phyloP scores from a whole-genome alignment of 768 basidiomycete genomes.

The Tricholoma terreum region DNA sequence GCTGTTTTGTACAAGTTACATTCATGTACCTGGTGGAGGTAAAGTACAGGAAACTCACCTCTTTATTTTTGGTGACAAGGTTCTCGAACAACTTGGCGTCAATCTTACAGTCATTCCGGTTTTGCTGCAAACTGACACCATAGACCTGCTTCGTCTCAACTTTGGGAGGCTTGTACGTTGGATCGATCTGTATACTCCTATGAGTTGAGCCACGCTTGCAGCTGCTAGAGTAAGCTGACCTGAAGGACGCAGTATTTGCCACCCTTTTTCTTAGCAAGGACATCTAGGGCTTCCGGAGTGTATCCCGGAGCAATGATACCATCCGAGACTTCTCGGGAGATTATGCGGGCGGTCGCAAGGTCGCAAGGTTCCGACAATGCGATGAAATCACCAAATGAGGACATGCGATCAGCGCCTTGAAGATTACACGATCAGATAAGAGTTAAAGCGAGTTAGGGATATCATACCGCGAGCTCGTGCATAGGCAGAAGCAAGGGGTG shows the following conservation, averaged over 20 bases:
- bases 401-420: slow-evolving; percentile 95
- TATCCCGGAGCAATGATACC: slow-evolving; percentile 98
- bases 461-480: slow-evolving; percentile 86
- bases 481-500: slow-evolving; percentile 88
- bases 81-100: slow-evolving; percentile 78
- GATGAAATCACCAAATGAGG: slow-evolving; percentile 98
- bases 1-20: slow-evolving; percentile 38
- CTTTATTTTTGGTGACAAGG: slow-evolving; percentile 85
- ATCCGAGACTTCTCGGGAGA: slow-evolving; percentile 98
- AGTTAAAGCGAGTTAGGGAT: neutral
- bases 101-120: slow-evolving; percentile 87
- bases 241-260: slow-evolving; percentile 98
- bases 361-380: slow-evolving; percentile 93
- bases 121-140: slow-evolving; percentile 87
- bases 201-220: neutral
- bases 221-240: slow-evolving; percentile 41
- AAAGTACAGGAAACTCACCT: slow-evolving; percentile 43
- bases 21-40: neutral
- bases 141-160: slow-evolving; percentile 95
- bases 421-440: slow-evolving; percentile 1
- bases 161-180: slow-evolving; percentile 71
- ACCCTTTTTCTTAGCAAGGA: slow-evolving; percentile 93
- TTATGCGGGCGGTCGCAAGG: slow-evolving; percentile 90
- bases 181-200: slow-evolving; percentile 68
- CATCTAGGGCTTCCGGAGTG: slow-evolving; percentile 79